Conservation (phyloP, 495 filamentous ascomycete species). For the Geopyxis carbonaria region DNA sequence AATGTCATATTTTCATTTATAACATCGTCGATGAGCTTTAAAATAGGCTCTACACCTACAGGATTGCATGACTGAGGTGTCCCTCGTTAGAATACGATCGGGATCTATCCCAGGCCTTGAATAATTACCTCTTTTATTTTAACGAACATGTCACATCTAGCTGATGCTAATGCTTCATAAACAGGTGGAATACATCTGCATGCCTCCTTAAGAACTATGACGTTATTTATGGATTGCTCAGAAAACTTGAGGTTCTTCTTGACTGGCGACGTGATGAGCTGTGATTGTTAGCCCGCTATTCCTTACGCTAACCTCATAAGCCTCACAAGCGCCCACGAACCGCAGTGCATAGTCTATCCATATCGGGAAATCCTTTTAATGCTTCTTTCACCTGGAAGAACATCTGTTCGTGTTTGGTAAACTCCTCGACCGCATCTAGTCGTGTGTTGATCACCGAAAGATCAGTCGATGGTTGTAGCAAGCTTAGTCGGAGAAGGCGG, state of each 20-base stretch:
- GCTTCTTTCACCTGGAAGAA: slow-evolving; percentile 61
- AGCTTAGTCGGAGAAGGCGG: slow-evolving; percentile 58
- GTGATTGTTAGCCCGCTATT: slow-evolving; percentile 20
- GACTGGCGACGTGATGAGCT: slow-evolving; percentile 53
- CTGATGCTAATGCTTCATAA: slow-evolving; percentile 47
- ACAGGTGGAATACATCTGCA: slow-evolving; percentile 49
- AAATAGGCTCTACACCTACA: slow-evolving; percentile 39
- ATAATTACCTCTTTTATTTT: slow-evolving; percentile 42
- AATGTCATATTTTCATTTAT: slow-evolving; percentile 73
- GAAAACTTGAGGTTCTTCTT: slow-evolving; percentile 46
- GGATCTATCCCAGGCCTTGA: background rate
- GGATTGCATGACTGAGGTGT: slow-evolving; percentile 49
- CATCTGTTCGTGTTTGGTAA: slow-evolving; percentile 72
- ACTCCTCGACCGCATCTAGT: slow-evolving; percentile 70
- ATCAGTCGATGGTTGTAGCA: slow-evolving; percentile 80
- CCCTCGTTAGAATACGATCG: slow-evolving; percentile 1
- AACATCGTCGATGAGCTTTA: slow-evolving; percentile 45
- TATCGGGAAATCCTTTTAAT: slow-evolving; percentile 56
- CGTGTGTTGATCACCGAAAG: slow-evolving; percentile 36
- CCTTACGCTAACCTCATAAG: slow-evolving; percentile 6
- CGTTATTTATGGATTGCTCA: slow-evolving; percentile 68
- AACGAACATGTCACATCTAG: slow-evolving; percentile 46
- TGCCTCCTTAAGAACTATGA: slow-evolving; percentile 74
- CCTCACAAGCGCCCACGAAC: slow-evolving; percentile 32
- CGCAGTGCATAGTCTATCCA: slow-evolving; percentile 47